Conservation (phyloP, 192 early-diverging fungal species). For the Mortierella hygrophila region DNA sequence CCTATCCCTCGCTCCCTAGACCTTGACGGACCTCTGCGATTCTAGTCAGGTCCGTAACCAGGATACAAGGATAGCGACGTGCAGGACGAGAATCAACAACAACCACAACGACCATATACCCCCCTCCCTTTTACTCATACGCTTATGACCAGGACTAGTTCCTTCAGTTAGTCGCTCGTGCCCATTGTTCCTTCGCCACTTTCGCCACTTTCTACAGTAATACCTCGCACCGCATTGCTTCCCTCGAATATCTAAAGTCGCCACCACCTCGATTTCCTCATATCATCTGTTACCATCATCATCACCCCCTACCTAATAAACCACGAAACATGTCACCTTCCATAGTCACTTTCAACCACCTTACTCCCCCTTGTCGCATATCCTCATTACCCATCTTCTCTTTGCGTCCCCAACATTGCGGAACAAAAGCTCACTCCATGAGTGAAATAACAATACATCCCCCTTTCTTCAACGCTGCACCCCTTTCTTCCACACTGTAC, state of each 20-base stretch:
- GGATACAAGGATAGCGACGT: background rate
- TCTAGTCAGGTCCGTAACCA: background rate
- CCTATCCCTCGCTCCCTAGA: slow-evolving; percentile 36
- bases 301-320: background rate
- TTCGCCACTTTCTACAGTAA: background rate
- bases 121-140: background rate
- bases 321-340: background rate
- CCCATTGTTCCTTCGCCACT: background rate
- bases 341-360: background rate
- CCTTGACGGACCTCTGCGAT: slow-evolving; percentile 13
- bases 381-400: background rate
- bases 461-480: background rate
- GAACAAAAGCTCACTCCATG: background rate
- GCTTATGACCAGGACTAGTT: too few species aligned
- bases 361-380: background rate
- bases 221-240: background rate
- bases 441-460: background rate
- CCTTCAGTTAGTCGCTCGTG: too few species aligned
- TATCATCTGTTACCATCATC: background rate
- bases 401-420: background rate
- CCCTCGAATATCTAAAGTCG: background rate
- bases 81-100: background rate
- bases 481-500: too few species aligned
- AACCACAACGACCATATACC: background rate
- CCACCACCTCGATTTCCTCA: background rate